phyloP scores from a whole-genome alignment of 768 basidiomycete species.

The Suillus ampliporus region DNA sequence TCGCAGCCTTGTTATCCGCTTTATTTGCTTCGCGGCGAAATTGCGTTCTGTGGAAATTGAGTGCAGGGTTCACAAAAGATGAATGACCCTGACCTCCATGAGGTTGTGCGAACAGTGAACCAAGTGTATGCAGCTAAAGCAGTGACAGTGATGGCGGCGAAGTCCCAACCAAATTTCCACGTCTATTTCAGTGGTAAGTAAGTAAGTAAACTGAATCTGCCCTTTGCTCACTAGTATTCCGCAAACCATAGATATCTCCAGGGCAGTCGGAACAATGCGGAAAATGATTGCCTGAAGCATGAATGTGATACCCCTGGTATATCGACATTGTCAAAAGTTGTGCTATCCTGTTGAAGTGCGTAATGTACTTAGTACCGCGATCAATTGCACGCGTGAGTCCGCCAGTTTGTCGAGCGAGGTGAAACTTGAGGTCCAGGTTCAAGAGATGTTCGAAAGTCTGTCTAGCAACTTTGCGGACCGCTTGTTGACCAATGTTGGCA shows the following conservation, averaged over 20 bases:
- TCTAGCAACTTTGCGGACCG: constrained; percentile 93
- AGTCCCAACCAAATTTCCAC: constrained; percentile 97
- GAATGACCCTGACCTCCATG: constrained; percentile 75
- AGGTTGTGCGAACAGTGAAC: constrained; percentile 96
- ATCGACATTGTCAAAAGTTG: background rate
- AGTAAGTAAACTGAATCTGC: background rate
- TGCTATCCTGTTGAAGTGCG: background rate
- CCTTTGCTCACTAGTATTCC: constrained; percentile 80
- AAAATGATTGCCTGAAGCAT: constrained; percentile 92
- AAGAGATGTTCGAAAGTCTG: constrained; percentile 95
- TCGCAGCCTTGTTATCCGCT: constrained; percentile 96
- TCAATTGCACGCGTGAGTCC: constrained; percentile 97
- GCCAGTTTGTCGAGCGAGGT: constrained; percentile 92
- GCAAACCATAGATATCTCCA: constrained; percentile 97
- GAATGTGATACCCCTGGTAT: constrained; percentile 89
- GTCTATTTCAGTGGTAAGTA: constrained; percentile 55
- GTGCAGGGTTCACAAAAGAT: background rate
- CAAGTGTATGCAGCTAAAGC: constrained; percentile 93
- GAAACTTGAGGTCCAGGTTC: constrained; percentile 90
- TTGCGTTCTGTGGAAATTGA: constrained; percentile 62
- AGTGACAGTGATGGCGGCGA: constrained; percentile 85
- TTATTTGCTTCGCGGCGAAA: constrained; percentile 95
- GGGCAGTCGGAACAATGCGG: constrained; percentile 92
- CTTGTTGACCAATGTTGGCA: constrained; percentile 92
- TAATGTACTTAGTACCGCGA: constrained; percentile 88